Evolutionary conservation across 495 filamentous ascomycete genomes (phyloP).

Genomic region (Penicilliopsis zonata): DNA sequence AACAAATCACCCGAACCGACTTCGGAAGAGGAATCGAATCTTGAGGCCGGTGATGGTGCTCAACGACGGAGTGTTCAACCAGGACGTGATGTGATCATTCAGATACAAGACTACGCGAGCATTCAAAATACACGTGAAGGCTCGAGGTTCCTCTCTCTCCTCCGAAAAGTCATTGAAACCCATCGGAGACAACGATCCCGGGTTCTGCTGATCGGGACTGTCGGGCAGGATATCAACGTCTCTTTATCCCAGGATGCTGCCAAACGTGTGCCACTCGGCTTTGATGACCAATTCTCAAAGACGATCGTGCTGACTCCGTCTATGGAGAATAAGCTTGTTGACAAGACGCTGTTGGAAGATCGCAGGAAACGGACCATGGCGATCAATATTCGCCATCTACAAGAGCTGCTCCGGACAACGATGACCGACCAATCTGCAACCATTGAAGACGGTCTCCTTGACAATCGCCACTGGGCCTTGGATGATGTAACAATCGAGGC

Average conservation of each 20-base stretch:
- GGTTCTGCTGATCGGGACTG: conserved; percentile 68
- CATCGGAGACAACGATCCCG: conserved; percentile 55
- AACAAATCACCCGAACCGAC: conserved; percentile 4
- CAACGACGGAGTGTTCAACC: conserved; percentile 7
- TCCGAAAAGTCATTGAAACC: conserved; percentile 60
- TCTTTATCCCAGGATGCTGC: conserved; percentile 28
- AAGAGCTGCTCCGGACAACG: conserved; percentile 46
- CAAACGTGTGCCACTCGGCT: conserved; percentile 31
- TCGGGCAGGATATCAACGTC: conserved; percentile 19
- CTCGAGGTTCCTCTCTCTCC: conserved; percentile 45
- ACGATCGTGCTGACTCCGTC: conserved; percentile 40
- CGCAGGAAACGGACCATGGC: conserved; percentile 39
- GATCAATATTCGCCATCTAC: conserved; percentile 60
- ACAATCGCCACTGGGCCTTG: conserved; percentile 22
- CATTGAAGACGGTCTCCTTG: conserved; percentile 22
- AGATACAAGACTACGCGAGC: conserved; percentile 71
- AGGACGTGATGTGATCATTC: conserved; percentile 53
- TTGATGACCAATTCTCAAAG: conserved; percentile 35
- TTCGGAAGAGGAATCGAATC: conserved; percentile 1
- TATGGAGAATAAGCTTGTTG: conserved; percentile 18
- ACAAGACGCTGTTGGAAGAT: conserved; percentile 27
- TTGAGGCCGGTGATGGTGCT: conserved; percentile 6
- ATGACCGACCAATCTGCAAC: conserved; percentile 22
- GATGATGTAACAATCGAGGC: conserved; percentile 21
- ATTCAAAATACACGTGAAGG: conserved; percentile 52